Evolutionary conservation across 495 filamentous ascomycete species (phyloP).

Genomic region (Hamigera avellanea): DNA sequence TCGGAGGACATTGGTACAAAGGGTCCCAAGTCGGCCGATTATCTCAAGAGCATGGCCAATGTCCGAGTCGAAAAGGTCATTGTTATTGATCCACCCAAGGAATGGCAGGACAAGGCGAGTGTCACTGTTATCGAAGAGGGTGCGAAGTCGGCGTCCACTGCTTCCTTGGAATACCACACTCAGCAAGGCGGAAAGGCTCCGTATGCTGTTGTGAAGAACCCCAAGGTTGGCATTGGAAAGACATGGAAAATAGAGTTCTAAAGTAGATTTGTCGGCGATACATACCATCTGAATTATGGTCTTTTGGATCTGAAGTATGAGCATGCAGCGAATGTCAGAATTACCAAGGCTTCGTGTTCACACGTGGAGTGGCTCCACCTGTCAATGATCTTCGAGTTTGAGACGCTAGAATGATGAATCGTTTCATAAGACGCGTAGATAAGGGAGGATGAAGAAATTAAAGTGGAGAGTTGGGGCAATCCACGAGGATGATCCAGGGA

Average conservation of each 20-base stretch:
- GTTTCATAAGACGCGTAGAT: no score
- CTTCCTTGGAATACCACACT: slow-evolving; percentile 46
- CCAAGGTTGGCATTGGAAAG: slow-evolving; percentile 62
- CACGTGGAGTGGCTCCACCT: no score
- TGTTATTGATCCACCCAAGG: slow-evolving; percentile 61
- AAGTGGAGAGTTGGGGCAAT: no score
- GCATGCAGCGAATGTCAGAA: no score
- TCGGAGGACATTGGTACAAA: slow-evolving; percentile 33
- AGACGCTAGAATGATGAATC: no score
- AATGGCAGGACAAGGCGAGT: slow-evolving; percentile 55
- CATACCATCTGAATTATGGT: background rate
- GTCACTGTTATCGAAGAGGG: slow-evolving; percentile 63
- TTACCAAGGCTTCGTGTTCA: no score
- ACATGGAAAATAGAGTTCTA: slow-evolving; percentile 73
- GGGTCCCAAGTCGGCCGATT: slow-evolving; percentile 56
- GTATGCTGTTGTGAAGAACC: slow-evolving; percentile 73
- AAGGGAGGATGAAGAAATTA: no score
- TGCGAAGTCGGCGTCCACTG: slow-evolving; percentile 42
- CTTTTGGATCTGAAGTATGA: background rate
- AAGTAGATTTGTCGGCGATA: slow-evolving; percentile 3
- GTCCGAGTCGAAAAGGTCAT: slow-evolving; percentile 77
- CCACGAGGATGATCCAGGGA: no score
- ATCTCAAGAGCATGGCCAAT: slow-evolving; percentile 60
- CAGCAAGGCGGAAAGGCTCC: slow-evolving; percentile 50
- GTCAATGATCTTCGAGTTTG: no score